Percentiles rank a stretch among this genome's conserved stretches.
These are phyloP conservation scores for Sporisorium exsertum DNA, from an alignment of 1,284 basidiomycete species.

Conservation along the genomic window DNA sequence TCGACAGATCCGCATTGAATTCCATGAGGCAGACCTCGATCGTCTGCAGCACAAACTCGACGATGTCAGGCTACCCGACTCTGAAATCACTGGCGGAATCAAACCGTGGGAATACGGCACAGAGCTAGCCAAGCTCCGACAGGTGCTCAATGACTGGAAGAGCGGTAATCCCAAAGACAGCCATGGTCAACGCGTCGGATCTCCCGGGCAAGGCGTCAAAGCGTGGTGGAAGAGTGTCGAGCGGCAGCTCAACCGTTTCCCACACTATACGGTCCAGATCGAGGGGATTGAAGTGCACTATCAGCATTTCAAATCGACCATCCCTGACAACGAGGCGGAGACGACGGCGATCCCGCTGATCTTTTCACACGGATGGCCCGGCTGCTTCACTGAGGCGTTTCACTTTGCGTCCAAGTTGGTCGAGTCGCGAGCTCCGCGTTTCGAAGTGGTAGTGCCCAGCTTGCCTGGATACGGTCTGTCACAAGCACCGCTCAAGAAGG, in stretches of 20 bases:
- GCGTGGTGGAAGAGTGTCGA: constrained; percentile 53
- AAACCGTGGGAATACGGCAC: constrained; percentile 57
- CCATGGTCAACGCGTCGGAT: constrained; percentile 20
- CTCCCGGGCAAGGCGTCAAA: constrained; percentile 37
- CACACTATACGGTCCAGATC: constrained; percentile 50
- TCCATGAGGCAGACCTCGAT: constrained; percentile 45
- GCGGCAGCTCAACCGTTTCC: constrained; percentile 35
- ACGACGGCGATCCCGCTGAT: constrained; percentile 55
- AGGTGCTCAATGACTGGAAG: constrained; percentile 49
- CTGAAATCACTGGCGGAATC: constrained; percentile 39
- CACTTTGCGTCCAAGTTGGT: constrained; percentile 40
- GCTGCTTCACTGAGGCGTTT: constrained; percentile 51
- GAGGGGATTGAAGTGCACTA: constrained; percentile 58
- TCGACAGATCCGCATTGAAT: constrained; percentile 31
- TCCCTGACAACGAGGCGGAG: constrained; percentile 19
- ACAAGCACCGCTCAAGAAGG: constrained; percentile 37
- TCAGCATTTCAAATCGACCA: constrained; percentile 39
- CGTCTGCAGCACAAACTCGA: constrained; percentile 49
- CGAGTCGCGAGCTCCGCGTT: constrained; percentile 34
- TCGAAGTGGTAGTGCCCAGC: constrained; percentile 62
- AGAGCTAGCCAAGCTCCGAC: constrained; percentile 43
- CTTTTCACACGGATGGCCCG: constrained; percentile 61
- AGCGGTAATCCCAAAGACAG: constrained; percentile 33
- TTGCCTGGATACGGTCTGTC: constrained; percentile 58
- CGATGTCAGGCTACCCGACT: constrained; percentile 46